Evolutionary conservation across 768 basidiomycete species (phyloP).

Genomic region (Collybia mongolica): DNA sequence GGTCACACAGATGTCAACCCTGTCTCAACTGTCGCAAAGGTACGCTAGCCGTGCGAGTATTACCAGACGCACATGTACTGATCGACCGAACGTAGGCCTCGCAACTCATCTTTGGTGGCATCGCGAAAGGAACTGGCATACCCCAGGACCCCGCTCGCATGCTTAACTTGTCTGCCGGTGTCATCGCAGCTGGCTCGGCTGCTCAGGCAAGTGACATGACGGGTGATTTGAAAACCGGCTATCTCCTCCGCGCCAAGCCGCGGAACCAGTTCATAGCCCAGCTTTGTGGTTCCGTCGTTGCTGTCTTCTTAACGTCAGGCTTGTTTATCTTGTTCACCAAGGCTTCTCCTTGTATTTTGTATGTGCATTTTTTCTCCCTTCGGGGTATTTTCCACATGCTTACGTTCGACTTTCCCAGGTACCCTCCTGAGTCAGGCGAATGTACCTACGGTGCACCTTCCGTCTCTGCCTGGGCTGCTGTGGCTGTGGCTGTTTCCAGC

Average conservation of each 20-base stretch:
- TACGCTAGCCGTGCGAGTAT: constrained; percentile 8
- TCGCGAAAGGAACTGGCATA: constrained; percentile 46
- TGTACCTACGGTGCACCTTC: constrained; percentile 59
- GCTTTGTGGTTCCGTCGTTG: constrained; percentile 54
- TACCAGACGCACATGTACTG: background rate
- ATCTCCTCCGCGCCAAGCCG: constrained; percentile 64
- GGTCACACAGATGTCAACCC: constrained; percentile 65
- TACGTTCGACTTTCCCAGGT: constrained; percentile 14
- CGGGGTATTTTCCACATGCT: background rate
- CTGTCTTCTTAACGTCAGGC: constrained; percentile 58
- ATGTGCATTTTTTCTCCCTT: constrained; percentile 13
- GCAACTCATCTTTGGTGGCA: constrained; percentile 65
- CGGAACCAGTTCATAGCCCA: constrained; percentile 63
- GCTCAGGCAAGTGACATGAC: constrained; percentile 65
- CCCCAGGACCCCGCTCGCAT: constrained; percentile 33
- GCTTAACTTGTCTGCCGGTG: constrained; percentile 52
- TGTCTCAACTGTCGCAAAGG: constrained; percentile 57
- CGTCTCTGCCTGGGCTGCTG: constrained; percentile 56
- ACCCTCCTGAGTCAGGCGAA: constrained; percentile 19
- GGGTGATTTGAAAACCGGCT: constrained; percentile 68
- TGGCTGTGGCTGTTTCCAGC: constrained; percentile 48
- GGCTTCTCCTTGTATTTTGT: constrained; percentile 61
- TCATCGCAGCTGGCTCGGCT: constrained; percentile 53
- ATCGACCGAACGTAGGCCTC: constrained; percentile 35
- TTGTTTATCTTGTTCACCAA: constrained; percentile 63